phyloP scores from a whole-genome alignment of 129 eudicot genomes.

The Flaveria brownii region DNA sequence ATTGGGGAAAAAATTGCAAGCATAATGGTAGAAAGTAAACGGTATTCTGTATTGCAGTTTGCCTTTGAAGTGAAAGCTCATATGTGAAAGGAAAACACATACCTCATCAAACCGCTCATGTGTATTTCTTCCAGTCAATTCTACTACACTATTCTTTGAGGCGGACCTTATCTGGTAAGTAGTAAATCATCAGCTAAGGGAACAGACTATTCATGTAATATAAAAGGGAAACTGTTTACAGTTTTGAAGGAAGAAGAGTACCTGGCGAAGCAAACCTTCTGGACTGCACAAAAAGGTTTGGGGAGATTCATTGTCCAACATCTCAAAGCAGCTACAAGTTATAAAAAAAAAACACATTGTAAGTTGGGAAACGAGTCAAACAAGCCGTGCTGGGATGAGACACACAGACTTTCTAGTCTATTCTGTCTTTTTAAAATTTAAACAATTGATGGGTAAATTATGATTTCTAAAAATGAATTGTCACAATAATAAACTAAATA shows the following conservation, averaged over 20 bases:
- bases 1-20: neutral
- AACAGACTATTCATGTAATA: neutral
- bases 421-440: neutral
- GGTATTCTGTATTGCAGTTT: neutral
- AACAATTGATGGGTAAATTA: neutral
- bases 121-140: constrained; percentile 60
- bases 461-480: neutral
- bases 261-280: constrained; percentile 65
- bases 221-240: neutral
- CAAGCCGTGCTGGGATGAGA: neutral
- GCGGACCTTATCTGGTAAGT: constrained; percentile 49
- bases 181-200: constrained; percentile 15
- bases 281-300: constrained; percentile 57
- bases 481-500: neutral
- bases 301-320: constrained; percentile 62
- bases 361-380: neutral
- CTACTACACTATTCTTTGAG: constrained; percentile 50
- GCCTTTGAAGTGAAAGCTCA: neutral
- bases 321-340: constrained; percentile 58
- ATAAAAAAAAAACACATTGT: neutral
- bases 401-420: neutral
- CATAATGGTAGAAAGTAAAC: neutral
- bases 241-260: constrained; percentile 18
- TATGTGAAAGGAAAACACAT: constrained; percentile 24
- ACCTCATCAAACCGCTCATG: constrained; percentile 70